Conservation (phyloP, 2,329 filamentous ascomycete species). For the Seiridium cupressi region DNA sequence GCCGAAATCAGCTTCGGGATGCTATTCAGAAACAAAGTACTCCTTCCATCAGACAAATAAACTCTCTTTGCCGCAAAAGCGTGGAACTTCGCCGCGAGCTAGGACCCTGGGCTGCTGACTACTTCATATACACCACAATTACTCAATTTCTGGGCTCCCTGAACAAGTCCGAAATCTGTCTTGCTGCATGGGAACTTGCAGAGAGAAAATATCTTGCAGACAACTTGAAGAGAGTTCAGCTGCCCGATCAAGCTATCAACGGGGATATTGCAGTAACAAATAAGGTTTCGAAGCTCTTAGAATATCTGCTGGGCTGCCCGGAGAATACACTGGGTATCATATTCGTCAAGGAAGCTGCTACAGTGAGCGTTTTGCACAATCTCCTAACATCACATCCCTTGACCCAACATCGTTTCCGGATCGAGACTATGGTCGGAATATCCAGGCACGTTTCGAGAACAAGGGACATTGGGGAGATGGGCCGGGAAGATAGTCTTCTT, state of each 20-base stretch:
- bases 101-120: constrained; percentile 68
- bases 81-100: constrained; percentile 53
- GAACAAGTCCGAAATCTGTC: constrained; percentile 21
- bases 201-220: constrained; percentile 57
- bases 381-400: constrained; percentile 53
- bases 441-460: constrained; percentile 36
- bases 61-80: constrained; percentile 49
- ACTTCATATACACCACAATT: constrained; percentile 56
- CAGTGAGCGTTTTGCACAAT: constrained; percentile 57
- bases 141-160: constrained; percentile 25
- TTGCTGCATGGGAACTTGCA: constrained; percentile 41
- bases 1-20: constrained; percentile 33
- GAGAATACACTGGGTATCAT: constrained; percentile 56
- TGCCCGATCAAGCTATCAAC: constrained; percentile 11
- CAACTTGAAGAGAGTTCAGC: constrained; percentile 38
- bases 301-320: constrained; percentile 43
- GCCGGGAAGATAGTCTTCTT: constrained; percentile 23
- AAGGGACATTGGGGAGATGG: constrained; percentile 37
- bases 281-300: constrained; percentile 57
- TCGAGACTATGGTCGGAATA: constrained; percentile 56
- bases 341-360: constrained; percentile 64
- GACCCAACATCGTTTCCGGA: constrained; percentile 42
- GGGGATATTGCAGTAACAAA: constrained; percentile 41
- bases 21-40: constrained; percentile 46
- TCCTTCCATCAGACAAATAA: constrained; percentile 54